phyloP scores from a whole-genome alignment of 192 early-diverging fungal genomes.

The Backusella liffmaniae region DNA sequence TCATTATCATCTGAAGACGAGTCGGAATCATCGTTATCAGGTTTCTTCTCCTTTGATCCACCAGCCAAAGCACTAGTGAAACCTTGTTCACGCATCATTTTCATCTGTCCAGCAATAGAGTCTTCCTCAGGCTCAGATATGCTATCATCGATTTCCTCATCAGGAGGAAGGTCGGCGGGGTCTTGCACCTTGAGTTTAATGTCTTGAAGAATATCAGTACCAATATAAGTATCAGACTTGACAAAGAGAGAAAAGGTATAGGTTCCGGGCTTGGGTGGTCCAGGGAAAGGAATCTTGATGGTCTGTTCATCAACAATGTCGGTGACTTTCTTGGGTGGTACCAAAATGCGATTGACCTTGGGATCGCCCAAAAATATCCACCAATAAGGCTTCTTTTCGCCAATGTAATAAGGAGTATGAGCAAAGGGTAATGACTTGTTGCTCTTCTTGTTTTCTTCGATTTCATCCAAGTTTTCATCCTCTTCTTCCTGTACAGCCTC shows the following conservation, averaged over 20 bases:
- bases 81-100: slow-evolving; percentile 78
- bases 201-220: slow-evolving; percentile 78
- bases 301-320: slow-evolving; percentile 67
- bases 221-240: slow-evolving; percentile 87
- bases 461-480: slow-evolving; percentile 38
- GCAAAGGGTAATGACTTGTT: slow-evolving; percentile 35
- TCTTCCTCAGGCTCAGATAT: slow-evolving; percentile 97
- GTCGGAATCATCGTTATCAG: slow-evolving; percentile 19
- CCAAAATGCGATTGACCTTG: slow-evolving; percentile 81
- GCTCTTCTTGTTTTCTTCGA: slow-evolving; percentile 34
- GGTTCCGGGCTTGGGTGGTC: slow-evolving; percentile 80
- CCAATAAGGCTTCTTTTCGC: slow-evolving; percentile 81
- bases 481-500: slow-evolving; percentile 32
- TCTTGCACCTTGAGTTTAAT: slow-evolving; percentile 76
- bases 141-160: slow-evolving; percentile 82
- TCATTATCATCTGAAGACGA: slow-evolving; percentile 20
- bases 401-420: slow-evolving; percentile 71
- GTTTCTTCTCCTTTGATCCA: slow-evolving; percentile 13
- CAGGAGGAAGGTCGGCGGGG: slow-evolving; percentile 68
- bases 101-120: slow-evolving; percentile 95
- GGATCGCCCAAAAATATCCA: slow-evolving; percentile 89
- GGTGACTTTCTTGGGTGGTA: slow-evolving; percentile 72
- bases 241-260: slow-evolving; percentile 82
- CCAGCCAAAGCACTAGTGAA: slow-evolving; percentile 52
- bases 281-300: slow-evolving; percentile 89